Percentiles rank a stretch among this genome's conserved stretches.
phyloP scores from a whole-genome alignment of 2,329 filamentous ascomycete genomes.

The Beauveria medogensis region DNA sequence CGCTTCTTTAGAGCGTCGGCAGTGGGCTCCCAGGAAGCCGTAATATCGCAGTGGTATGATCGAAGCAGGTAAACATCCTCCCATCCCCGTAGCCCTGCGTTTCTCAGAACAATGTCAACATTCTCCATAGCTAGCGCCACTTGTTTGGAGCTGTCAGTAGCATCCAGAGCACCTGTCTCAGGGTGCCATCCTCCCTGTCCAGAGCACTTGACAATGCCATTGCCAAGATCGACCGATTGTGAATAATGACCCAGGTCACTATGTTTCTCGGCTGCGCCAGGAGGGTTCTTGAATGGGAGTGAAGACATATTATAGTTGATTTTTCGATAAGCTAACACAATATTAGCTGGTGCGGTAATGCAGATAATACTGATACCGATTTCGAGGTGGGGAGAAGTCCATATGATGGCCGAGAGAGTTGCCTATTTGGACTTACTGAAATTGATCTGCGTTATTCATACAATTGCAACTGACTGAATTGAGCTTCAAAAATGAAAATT shows the following conservation, averaged over 20 bases:
- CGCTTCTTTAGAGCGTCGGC: background rate
- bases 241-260: slow-evolving; percentile 16
- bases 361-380: too few relatives aligned
- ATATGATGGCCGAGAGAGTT: too few relatives aligned
- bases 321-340: too few relatives aligned
- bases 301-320: background rate
- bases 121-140: too few relatives aligned
- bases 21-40: slow-evolving; percentile 3
- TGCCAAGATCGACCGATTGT: slow-evolving; percentile 17
- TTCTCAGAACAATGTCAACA: slow-evolving; percentile 18
- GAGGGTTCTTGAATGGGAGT: background rate
- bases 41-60: slow-evolving; percentile 18
- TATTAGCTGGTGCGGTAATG: too few relatives aligned
- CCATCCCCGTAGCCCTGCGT: slow-evolving; percentile 18
- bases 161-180: too few relatives aligned
- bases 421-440: too few relatives aligned
- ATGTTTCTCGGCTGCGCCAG: background rate
- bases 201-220: slow-evolving; percentile 18
- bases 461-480: too few relatives aligned
- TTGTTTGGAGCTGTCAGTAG: too few relatives aligned
- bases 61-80: slow-evolving; percentile 21
- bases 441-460: too few relatives aligned
- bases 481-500: too few relatives aligned
- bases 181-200: slow-evolving; percentile 18
- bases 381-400: too few relatives aligned